Base-by-base conservation (phyloP, 2,329 filamentous ascomycete genomes). In the Trichophaea hybrida region DNA sequence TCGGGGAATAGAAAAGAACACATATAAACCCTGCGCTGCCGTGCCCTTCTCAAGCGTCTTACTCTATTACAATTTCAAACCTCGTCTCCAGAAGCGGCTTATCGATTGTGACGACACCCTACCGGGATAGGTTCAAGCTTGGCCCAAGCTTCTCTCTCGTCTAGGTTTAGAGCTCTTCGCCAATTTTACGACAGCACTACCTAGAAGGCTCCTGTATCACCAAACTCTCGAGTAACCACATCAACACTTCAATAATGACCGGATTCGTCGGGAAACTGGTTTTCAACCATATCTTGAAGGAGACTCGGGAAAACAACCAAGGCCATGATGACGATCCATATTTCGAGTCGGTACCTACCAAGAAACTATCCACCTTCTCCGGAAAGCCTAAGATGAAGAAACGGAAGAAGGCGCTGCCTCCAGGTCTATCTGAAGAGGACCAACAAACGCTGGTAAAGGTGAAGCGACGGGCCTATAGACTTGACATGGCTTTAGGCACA, bases 401-500 rank as follows among this genome's bases (percentile, higher is more conserved):
- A 73, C 80, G 84, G 70, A 88, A 86, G 75, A 94, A 94, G 74
- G 86, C 88, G 24, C 76, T 90, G 38, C 90, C 90, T 0, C 80
- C 81, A 32, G 91, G 91, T 58, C 81, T 97, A 56, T 91, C 89
- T 15, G 75, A 84, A 33, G 80, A 94, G 68, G 93, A 98, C 73
- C 83, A 79, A 69, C 79, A 85, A 64, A 77, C 96, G 66, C 81
- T 97, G 64, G 94, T 85, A 67, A 85, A 85, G 68, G 88, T 94
- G 67, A 91, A 94, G 72, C 80, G 85, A 68, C 80, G 85, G 60
- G 89, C 93, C 37, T 94, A 95, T 73, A 79, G 82, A 40, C 80
- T 96, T 32, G 93, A 97, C 72, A 85, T 88, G 76, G 81, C 80
- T 58, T 79, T 95, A 5, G 94, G 91, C 75, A 89, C 80, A 69